These are phyloP conservation scores for Porosira glacialis DNA, from an alignment of 352 stramenopile species.

Conservation along the genomic window DNA sequence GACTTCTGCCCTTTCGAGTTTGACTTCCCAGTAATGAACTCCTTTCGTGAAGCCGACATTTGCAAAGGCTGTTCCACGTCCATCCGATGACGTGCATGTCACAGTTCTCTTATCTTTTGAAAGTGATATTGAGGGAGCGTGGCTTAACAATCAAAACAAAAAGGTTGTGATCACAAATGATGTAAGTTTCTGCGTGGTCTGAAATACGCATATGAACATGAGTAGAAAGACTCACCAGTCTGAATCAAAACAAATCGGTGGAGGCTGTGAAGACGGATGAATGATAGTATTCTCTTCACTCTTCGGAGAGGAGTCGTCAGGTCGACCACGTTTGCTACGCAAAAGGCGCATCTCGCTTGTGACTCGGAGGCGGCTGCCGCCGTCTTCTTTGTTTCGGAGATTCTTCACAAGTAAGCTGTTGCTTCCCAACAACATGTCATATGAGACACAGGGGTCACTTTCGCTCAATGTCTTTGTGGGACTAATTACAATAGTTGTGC, in stretches of 20 bases:
- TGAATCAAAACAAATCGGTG: conserved; percentile 74
- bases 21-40: conserved; percentile 97
- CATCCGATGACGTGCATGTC: conserved; percentile 70
- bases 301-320: too few species aligned
- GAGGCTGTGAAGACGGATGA: conserved; percentile 43
- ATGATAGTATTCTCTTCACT: conserved; percentile 14
- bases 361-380: conserved; percentile 56
- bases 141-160: too few species aligned
- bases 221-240: too few species aligned
- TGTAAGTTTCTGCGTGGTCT: too few species aligned
- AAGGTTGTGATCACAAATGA: too few species aligned
- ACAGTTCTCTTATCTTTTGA: conserved; percentile 71
- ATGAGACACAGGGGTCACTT: conserved; percentile 39
- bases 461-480: conserved; percentile 26
- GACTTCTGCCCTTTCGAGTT: conserved; percentile 94
- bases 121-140: conserved; percentile 72
- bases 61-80: conserved; percentile 71
- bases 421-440: conserved; percentile 70
- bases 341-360: conserved; percentile 68
- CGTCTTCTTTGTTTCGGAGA: conserved; percentile 65
- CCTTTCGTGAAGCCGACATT: conserved; percentile 83
- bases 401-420: conserved; percentile 56
- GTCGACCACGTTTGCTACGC: conserved; percentile 37
- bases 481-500: conserved; percentile 57
- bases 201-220: too few species aligned